Evolutionary conservation across 2,329 filamentous ascomycete species (phyloP).

Genomic region (Fusarium tuaranense): DNA sequence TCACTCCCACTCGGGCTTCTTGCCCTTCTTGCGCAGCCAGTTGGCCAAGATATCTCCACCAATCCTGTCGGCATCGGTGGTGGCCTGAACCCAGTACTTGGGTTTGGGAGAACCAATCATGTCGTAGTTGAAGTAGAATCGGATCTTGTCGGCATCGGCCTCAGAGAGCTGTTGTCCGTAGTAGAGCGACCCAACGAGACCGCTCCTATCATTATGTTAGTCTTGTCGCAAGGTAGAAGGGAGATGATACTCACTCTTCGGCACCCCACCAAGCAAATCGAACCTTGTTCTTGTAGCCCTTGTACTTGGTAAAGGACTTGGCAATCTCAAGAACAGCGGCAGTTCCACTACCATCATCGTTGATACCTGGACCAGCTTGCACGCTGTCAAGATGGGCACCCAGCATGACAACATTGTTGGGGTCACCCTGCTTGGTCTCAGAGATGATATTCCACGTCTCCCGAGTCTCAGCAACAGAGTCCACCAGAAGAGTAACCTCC

Average conservation of each 20-base stretch:
- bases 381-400: slow-evolving; percentile 57
- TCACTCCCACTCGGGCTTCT: slow-evolving; percentile 48
- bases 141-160: slow-evolving; percentile 64
- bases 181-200: slow-evolving; percentile 58
- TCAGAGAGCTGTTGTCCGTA: slow-evolving; percentile 52
- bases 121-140: slow-evolving; percentile 78
- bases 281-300: slow-evolving; percentile 56
- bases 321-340: slow-evolving; percentile 54
- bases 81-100: slow-evolving; percentile 54
- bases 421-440: slow-evolving; percentile 57
- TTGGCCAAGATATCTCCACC: slow-evolving; percentile 51
- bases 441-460: slow-evolving; percentile 56
- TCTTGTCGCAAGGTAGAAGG: neutral
- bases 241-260: slow-evolving; percentile 49
- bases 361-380: slow-evolving; percentile 54
- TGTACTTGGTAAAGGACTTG: slow-evolving; percentile 52
- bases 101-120: slow-evolving; percentile 70
- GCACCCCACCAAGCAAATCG: slow-evolving; percentile 58
- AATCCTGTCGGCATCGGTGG: slow-evolving; percentile 52
- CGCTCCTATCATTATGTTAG: slow-evolving; percentile 45
- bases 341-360: slow-evolving; percentile 56
- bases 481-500: slow-evolving; percentile 50
- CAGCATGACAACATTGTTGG: slow-evolving; percentile 56
- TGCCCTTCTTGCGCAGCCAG: slow-evolving; percentile 52
- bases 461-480: slow-evolving; percentile 52